A percentile compares a stretch with the other conserved stretches of the same genome.
These are phyloP conservation scores for Kregervanrija pseudodelftensis DNA, from an alignment of 805 yeast genomes.

Conservation along the genomic window DNA sequence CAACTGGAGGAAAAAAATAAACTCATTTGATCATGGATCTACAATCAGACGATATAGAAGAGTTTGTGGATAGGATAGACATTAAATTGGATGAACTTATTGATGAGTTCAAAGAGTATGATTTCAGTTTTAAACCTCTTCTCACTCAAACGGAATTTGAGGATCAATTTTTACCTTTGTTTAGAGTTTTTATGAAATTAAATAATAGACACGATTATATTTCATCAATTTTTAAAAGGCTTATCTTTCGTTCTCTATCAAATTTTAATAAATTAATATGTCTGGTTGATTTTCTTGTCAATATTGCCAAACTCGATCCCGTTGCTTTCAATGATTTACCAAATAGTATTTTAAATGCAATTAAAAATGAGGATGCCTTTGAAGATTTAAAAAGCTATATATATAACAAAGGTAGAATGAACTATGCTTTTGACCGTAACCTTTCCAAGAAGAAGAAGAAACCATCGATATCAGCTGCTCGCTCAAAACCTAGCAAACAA, in stretches of 20 bases:
- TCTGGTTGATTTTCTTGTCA: slow-evolving; percentile 19
- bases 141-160: slow-evolving; percentile 18
- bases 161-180: slow-evolving; percentile 11
- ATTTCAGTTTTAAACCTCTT: slow-evolving; percentile 15
- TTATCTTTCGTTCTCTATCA: slow-evolving; percentile 1
- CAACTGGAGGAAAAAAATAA: too few relatives aligned
- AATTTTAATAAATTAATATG: slow-evolving; percentile 15
- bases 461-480: too few relatives aligned
- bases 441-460: too few relatives aligned
- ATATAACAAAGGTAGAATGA: slow-evolving; percentile 15
- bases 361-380: slow-evolving; percentile 7
- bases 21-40: too few relatives aligned
- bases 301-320: slow-evolving; percentile 16
- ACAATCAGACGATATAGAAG: too few relatives aligned
- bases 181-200: slow-evolving; percentile 12
- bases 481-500: background rate
- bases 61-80: slow-evolving; percentile 2
- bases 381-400: slow-evolving; percentile 8
- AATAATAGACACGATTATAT: slow-evolving; percentile 12
- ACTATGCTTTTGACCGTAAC: slow-evolving; percentile 13
- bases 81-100: slow-evolving; percentile 11
- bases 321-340: slow-evolving; percentile 16
- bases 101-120: slow-evolving; percentile 13
- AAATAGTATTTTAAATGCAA: slow-evolving; percentile 13
- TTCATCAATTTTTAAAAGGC: slow-evolving; percentile 11